Evolutionary conservation across 192 early-diverging fungal species (phyloP).

Genomic region (Gorgonomyces haynaldii): DNA sequence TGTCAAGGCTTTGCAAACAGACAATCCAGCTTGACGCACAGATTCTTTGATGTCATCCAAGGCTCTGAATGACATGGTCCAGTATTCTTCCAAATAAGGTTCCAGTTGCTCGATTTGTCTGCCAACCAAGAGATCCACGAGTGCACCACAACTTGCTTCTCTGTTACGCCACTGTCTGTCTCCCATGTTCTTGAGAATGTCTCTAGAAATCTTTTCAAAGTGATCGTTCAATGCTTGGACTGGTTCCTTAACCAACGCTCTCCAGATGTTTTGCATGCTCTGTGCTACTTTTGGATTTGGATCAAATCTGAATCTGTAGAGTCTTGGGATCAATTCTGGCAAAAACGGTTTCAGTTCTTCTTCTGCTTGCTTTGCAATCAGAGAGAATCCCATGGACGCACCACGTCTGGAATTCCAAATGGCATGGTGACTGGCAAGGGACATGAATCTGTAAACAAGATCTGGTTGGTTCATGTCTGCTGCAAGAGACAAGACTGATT

Average conservation of each 20-base stretch:
- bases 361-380: constrained; percentile 63
- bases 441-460: constrained; percentile 87
- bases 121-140: constrained; percentile 61
- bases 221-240: constrained; percentile 59
- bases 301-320: constrained; percentile 87
- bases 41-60: constrained; percentile 93
- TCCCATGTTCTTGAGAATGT: constrained; percentile 63
- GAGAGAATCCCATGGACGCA: constrained; percentile 76
- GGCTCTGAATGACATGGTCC: constrained; percentile 82
- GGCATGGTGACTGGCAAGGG: constrained; percentile 80
- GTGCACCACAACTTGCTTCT: constrained; percentile 68
- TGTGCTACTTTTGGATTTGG: constrained; percentile 76
- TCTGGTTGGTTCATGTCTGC: constrained; percentile 90
- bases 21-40: constrained; percentile 70
- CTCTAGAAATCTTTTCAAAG: constrained; percentile 71
- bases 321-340: constrained; percentile 58
- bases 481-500: constrained; percentile 74
- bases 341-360: constrained; percentile 72
- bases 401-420: constrained; percentile 84
- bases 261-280: constrained; percentile 89
- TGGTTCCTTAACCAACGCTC: constrained; percentile 43
- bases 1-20: constrained; percentile 66
- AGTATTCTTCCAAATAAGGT: constrained; percentile 66
- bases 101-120: constrained; percentile 55
- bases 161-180: constrained; percentile 77